Conservation (phyloP, 352 stramenopile species). For the Globisporangium nunn region DNA sequence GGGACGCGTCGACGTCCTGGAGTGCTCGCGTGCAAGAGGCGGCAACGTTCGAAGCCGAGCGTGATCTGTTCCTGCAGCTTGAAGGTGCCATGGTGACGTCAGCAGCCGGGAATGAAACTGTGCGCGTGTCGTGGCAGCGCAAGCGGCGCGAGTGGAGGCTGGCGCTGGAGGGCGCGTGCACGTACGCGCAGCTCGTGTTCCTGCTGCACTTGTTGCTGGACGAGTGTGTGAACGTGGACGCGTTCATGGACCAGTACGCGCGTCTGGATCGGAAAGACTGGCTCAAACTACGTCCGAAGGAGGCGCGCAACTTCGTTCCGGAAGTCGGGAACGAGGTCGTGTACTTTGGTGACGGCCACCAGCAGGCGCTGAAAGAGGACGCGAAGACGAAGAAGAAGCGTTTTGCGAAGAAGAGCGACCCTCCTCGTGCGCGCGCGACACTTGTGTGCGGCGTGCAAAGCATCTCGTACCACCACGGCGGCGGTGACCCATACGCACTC, state of each 20-base stretch:
- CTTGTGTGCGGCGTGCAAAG: slow-evolving; percentile 53
- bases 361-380: slow-evolving; percentile 72
- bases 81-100: slow-evolving; percentile 43
- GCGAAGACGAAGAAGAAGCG: slow-evolving; percentile 68
- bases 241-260: slow-evolving; percentile 71
- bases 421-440: slow-evolving; percentile 37
- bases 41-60: slow-evolving; percentile 24
- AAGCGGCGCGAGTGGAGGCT: slow-evolving; percentile 74
- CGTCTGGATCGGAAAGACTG: slow-evolving; percentile 68
- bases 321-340: slow-evolving; percentile 54
- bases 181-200: slow-evolving; percentile 68
- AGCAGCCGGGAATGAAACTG: slow-evolving; percentile 10
- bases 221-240: slow-evolving; percentile 74
- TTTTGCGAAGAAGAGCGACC: slow-evolving; percentile 65
- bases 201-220: slow-evolving; percentile 64
- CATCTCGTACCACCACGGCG: slow-evolving; percentile 74
- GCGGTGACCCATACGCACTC: slow-evolving; percentile 71
- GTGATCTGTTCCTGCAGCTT: slow-evolving; percentile 45
- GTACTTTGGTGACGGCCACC: slow-evolving; percentile 79
- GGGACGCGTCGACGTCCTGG: slow-evolving; percentile 42
- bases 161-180: slow-evolving; percentile 50
- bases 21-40: slow-evolving; percentile 26
- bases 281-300: slow-evolving; percentile 69
- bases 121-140: slow-evolving; percentile 62
- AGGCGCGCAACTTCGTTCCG: slow-evolving; percentile 70